Evolutionary conservation across 306 rosid species (phyloP).

Genomic region (Carpinus fangiana): DNA sequence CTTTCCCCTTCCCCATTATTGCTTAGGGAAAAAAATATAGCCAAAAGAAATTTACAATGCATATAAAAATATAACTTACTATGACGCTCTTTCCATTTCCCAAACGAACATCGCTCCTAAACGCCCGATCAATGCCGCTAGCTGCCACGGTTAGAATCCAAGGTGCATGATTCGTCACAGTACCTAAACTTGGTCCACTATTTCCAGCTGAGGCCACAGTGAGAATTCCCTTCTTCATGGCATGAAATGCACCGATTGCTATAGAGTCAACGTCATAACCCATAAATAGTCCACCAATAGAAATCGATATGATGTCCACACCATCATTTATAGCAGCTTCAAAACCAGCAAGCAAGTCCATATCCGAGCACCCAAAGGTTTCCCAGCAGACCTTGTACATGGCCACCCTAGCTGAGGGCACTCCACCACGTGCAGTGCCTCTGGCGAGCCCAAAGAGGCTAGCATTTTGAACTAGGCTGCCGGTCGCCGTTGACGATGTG

Average conservation of each 20-base stretch:
- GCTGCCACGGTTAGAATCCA: conserved; percentile 95
- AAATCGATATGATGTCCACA: conserved; percentile 81
- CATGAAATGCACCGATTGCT: conserved; percentile 76
- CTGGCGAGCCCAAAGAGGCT: conserved; percentile 74
- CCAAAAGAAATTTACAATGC: too few relatives aligned
- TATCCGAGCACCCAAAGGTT: conserved; percentile 62
- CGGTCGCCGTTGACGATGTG: conserved; percentile 72
- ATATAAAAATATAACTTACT: conserved; percentile 30
- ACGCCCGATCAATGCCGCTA: conserved; percentile 73
- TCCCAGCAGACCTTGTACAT: conserved; percentile 87
- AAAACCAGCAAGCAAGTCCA: conserved; percentile 82
- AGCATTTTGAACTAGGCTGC: conserved; percentile 53
- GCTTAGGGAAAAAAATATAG: too few relatives aligned
- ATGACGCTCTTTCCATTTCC: conserved; percentile 65
- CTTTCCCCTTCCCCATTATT: too few relatives aligned
- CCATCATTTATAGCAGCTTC: conserved; percentile 93
- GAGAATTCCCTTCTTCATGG: conserved; percentile 78
- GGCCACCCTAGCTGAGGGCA: conserved; percentile 76
- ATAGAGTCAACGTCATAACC: conserved; percentile 47
- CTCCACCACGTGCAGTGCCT: conserved; percentile 78
- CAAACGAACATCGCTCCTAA: conserved; percentile 54
- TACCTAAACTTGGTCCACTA: conserved; percentile 58
- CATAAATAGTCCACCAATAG: conserved; percentile 63
- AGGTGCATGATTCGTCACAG: conserved; percentile 69
- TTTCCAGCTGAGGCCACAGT: conserved; percentile 85